Base-by-base conservation (phyloP, 176 grass and related monocot genomes). In the Aegilops bicornis region DNA sequence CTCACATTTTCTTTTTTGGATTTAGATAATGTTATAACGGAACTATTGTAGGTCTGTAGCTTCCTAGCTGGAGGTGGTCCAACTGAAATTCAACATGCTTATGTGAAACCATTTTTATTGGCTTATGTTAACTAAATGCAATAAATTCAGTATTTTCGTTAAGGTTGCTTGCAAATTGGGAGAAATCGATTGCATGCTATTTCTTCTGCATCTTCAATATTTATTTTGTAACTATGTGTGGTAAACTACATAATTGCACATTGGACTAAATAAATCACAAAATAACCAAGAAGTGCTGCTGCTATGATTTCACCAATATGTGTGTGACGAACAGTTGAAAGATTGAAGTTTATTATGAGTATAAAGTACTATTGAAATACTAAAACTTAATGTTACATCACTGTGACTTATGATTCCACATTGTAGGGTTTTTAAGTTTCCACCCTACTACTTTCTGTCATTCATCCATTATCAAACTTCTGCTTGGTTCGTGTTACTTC, bases 1-100 rank as follows among this genome's bases (percentile, higher is more conserved):
- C 11, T 79, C 11, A 33, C 6, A 37, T 29, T 64, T 89, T 80
- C 50, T 52, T 12, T 69, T 77, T 70, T 82, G 60, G 68, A 77
- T 58, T 67, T 32, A 43, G 39, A 88, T 68, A 40, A 19, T 25
- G 42, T 31, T 86, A 45, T 64, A 10, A 10, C 64, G 39, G 23
- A 83, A 15, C 40, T 71, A 22, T 2, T 78, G 19, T 47, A 7
- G 45, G 45, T 48, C 45, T 15, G 12, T 48, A 48, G 45, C 45
- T 48, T 13, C 45, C 45, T 48, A 48, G 25, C 36, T 40, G 3
- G 15, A 60, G 74, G 5, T 71, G 25, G 14, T 19, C 20, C 37
- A 81, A 43, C 7, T 5, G 25, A 19, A 71, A 70, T n/a, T 8
- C 56, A 45, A 10, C 13, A 63, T 29, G 63, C 14, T 10, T 15